A percentile compares a stretch with the other conserved stretches of the same genome.
Conservation (phyloP, 371 early-diverging fungal genomes). For the Mucor mucedo region DNA sequence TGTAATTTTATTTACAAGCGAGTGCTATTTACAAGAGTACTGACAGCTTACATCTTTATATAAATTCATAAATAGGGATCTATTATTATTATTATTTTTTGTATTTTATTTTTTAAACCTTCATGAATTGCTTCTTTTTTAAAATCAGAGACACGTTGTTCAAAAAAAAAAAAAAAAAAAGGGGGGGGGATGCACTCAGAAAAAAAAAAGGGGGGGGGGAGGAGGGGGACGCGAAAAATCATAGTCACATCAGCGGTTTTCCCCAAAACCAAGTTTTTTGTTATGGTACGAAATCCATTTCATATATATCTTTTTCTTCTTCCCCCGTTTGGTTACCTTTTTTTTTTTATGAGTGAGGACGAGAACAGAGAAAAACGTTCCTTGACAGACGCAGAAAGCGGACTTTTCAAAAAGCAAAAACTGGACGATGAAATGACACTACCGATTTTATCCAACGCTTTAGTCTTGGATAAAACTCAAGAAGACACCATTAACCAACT, state of each 20-base stretch:
- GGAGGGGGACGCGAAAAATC: not conserved
- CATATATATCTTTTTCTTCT: not conserved
- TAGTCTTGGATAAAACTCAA: conserved; percentile 20
- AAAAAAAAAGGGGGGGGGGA: too few relatives aligned
- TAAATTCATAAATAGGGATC: too few relatives aligned
- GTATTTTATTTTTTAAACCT: too few relatives aligned
- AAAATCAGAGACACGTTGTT: too few relatives aligned
- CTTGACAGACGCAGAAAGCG: not conserved
- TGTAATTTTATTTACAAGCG: too few relatives aligned
- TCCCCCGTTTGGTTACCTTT: too few relatives aligned
- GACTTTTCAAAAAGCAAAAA: conserved; percentile 12
- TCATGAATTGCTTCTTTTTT: too few relatives aligned
- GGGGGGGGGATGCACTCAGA: too few relatives aligned
- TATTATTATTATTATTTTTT: too few relatives aligned
- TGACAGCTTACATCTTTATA: too few relatives aligned
- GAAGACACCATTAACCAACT: conserved; percentile 20
- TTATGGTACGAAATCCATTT: conserved; percentile 4
- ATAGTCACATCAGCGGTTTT: conserved; percentile 5
- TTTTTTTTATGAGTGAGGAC: conserved; percentile 24
- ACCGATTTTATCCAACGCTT: not conserved
- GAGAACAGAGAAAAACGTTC: conserved; percentile 15
- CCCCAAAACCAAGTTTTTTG: not conserved
- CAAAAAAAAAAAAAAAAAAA: not conserved
- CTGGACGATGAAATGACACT: conserved; percentile 4
- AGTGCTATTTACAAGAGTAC: too few relatives aligned